Percentiles rank a stretch among this genome's conserved stretches.
These are phyloP conservation scores for Bipolaris bicolor DNA, from an alignment of 2,329 filamentous ascomycete species.

Conservation along the genomic window DNA sequence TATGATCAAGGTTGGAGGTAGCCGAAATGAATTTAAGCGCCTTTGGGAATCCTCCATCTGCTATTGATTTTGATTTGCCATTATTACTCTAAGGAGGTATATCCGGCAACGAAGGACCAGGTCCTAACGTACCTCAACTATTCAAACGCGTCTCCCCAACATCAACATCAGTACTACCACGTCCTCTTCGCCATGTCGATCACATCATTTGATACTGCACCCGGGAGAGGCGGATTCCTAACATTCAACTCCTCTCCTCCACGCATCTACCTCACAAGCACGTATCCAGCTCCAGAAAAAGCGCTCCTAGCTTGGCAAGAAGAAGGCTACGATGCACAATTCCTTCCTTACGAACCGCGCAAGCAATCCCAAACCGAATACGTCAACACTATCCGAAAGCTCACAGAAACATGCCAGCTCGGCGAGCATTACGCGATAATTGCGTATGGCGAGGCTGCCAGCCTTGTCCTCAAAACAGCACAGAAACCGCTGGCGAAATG, in stretches of 20 bases:
- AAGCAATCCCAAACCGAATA: slow-evolving; percentile 36
- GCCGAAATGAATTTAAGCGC: slow-evolving; percentile 3
- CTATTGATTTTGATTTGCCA: neutral
- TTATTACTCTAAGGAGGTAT: neutral
- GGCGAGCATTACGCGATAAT: slow-evolving; percentile 46
- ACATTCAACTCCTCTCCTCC: slow-evolving; percentile 47
- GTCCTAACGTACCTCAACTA: neutral
- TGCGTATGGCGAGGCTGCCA: slow-evolving; percentile 52
- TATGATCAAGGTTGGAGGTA: slow-evolving; percentile 1
- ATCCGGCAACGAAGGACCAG: neutral
- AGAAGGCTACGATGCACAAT: slow-evolving; percentile 52
- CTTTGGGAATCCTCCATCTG: neutral
- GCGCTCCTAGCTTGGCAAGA: slow-evolving; percentile 50
- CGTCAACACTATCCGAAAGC: slow-evolving; percentile 39
- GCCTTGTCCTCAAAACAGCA: slow-evolving; percentile 48
- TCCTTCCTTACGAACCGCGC: slow-evolving; percentile 43
- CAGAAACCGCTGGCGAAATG: slow-evolving; percentile 51
- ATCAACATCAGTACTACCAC: neutral
- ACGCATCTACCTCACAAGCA: slow-evolving; percentile 49
- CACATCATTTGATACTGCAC: slow-evolving; percentile 32
- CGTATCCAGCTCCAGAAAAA: slow-evolving; percentile 47
- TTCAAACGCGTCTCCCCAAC: neutral
- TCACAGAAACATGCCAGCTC: slow-evolving; percentile 50
- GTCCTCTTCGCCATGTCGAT: slow-evolving; percentile 31
- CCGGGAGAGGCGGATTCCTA: slow-evolving; percentile 39